These are phyloP conservation scores for Suillus paluster DNA, from an alignment of 768 basidiomycete species.

Conservation along the genomic window DNA sequence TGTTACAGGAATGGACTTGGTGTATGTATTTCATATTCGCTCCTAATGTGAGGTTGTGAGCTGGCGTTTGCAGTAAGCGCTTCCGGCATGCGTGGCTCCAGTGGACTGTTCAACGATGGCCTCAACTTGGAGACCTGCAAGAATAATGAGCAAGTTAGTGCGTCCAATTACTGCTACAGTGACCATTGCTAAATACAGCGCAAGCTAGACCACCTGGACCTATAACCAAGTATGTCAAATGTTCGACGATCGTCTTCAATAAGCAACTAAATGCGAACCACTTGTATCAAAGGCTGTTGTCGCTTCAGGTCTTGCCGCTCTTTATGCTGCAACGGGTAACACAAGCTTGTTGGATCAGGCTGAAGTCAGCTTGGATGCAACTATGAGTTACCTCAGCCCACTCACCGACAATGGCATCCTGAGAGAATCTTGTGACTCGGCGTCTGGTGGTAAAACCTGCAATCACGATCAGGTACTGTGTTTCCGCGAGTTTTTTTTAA, in stretches of 20 bases:
- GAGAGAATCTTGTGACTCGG: slow-evolving; percentile 57
- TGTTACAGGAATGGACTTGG: slow-evolving; percentile 30
- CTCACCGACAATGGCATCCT: slow-evolving; percentile 48
- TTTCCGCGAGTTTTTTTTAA: background rate
- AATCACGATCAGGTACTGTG: slow-evolving; percentile 45
- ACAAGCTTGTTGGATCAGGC: slow-evolving; percentile 47
- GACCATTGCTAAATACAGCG: background rate
- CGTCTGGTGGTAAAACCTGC: slow-evolving; percentile 45
- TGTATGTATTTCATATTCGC: slow-evolving; percentile 22
- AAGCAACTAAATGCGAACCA: background rate
- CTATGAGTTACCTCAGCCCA: slow-evolving; percentile 34
- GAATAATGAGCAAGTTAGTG: slow-evolving; percentile 31
- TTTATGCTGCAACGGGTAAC: slow-evolving; percentile 46
- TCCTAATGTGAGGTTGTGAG: background rate
- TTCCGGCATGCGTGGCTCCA: slow-evolving; percentile 32
- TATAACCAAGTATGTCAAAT: slow-evolving; percentile 54
- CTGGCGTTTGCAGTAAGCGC: slow-evolving; percentile 21
- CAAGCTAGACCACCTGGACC: slow-evolving; percentile 55
- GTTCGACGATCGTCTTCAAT: background rate
- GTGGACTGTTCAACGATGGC: slow-evolving; percentile 38
- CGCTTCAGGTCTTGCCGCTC: slow-evolving; percentile 54
- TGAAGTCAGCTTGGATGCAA: slow-evolving; percentile 57
- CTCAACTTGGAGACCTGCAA: slow-evolving; percentile 25
- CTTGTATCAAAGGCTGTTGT: slow-evolving; percentile 53
- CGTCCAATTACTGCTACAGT: background rate